phyloP scores from a whole-genome alignment of 2,329 filamentous ascomycete genomes.

The Neonectria magnoliae region DNA sequence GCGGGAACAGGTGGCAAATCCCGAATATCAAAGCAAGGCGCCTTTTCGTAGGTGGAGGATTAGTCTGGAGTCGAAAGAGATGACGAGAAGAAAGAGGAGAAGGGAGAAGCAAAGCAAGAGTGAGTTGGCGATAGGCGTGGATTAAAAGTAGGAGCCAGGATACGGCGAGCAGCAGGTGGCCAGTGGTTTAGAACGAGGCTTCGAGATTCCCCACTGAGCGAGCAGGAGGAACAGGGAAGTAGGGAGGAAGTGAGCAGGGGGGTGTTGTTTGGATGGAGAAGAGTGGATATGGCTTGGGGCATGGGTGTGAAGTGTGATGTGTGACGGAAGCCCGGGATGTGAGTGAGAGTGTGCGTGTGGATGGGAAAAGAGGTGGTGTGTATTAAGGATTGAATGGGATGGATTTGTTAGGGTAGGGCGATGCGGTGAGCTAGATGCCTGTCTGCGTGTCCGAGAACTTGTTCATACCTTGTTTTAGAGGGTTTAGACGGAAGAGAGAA shows the following conservation, averaged over 20 bases:
- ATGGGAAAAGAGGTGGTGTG: neutral
- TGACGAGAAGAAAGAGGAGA: conserved; percentile 30
- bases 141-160: conserved; percentile 44
- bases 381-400: neutral
- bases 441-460: neutral
- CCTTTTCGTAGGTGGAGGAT: conserved; percentile 29
- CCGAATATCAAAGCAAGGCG: conserved; percentile 19
- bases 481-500: neutral
- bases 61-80: conserved; percentile 39
- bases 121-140: conserved; percentile 30
- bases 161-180: conserved; percentile 35
- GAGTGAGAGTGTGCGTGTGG: neutral
- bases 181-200: conserved; percentile 44
- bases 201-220: conserved; percentile 35
- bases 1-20: conserved; percentile 22
- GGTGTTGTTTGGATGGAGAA: conserved; percentile 12
- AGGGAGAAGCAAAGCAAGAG: conserved; percentile 29
- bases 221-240: neutral
- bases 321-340: conserved; percentile 13
- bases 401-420: neutral
- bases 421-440: conserved; percentile 13
- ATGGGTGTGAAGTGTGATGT: conserved; percentile 25
- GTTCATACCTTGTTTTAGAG: neutral
- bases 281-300: conserved; percentile 22
- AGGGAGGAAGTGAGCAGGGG: conserved; percentile 11